Evolutionary conservation across 2,329 filamentous ascomycete species (phyloP).

Genomic region (Pseudogymnoascus sp.): DNA sequence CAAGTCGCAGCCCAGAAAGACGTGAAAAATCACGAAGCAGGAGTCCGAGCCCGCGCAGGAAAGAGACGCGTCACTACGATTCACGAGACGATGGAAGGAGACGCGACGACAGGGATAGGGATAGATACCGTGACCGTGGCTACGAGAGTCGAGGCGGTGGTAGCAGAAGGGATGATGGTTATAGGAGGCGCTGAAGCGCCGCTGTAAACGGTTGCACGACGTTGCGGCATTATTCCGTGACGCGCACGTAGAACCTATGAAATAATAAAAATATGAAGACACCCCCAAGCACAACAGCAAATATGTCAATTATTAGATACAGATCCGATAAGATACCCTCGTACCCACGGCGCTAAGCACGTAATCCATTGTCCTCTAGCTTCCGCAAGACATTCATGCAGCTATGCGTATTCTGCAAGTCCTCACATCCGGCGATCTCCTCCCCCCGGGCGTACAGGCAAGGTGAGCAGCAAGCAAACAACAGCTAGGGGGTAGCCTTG

Average conservation of each 20-base stretch:
- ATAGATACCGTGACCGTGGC: conserved; percentile 20
- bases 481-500: not conserved
- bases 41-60: conserved; percentile 26
- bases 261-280: not conserved
- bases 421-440: not conserved
- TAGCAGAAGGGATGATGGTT: conserved; percentile 20
- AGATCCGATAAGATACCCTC: not conserved
- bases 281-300: conserved; percentile 4
- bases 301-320: not conserved
- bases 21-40: conserved; percentile 27
- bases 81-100: conserved; percentile 20
- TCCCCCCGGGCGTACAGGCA: not conserved
- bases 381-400: not conserved
- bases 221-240: not conserved
- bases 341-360: not conserved
- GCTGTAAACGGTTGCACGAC: not conserved
- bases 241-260: not conserved
- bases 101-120: conserved; percentile 15
- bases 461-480: not conserved
- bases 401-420: not conserved
- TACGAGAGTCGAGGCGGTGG: conserved; percentile 11
- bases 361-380: not conserved
- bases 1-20: conserved; percentile 40
- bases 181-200: conserved; percentile 16
- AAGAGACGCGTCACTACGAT: conserved; percentile 13